A percentile compares a stretch with the other conserved stretches of the same genome.
phyloP scores from a whole-genome alignment of 148 eudicot species.

The Vaccinium darrowii region DNA sequence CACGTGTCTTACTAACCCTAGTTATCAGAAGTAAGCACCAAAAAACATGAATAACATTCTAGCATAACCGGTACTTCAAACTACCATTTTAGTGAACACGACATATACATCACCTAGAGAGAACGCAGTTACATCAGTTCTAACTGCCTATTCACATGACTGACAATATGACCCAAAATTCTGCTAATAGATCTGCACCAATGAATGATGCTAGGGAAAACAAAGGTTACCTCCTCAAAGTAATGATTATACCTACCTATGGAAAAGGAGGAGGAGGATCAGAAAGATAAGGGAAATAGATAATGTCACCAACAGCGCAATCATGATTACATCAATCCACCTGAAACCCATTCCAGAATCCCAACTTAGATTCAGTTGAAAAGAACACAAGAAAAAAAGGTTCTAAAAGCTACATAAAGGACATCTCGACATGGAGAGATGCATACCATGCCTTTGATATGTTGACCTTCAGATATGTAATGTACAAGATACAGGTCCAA shows the following conservation, averaged over 20 bases:
- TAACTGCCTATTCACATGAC: neutral
- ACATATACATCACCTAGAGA: neutral
- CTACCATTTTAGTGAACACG: neutral
- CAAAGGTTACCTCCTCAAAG: conserved; percentile 8
- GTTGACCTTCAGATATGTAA: conserved; percentile 59
- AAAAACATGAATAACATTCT: neutral
- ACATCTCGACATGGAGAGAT: conserved; percentile 18
- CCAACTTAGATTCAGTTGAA: neutral
- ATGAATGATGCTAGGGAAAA: neutral
- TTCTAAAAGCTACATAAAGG: neutral
- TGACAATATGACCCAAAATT: neutral
- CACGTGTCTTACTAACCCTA: neutral
- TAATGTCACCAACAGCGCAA: conserved; percentile 53
- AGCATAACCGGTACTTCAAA: neutral
- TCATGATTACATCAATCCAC: conserved; percentile 69
- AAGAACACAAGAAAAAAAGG: neutral
- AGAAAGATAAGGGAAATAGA: conserved; percentile 49
- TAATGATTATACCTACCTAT: conserved; percentile 43
- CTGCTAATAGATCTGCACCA: neutral
- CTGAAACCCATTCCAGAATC: conserved; percentile 38
- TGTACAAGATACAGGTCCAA: conserved; percentile 81
- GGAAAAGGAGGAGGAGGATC: conserved; percentile 48
- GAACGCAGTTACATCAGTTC: neutral
- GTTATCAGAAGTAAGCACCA: neutral
- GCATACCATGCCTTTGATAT: conserved; percentile 76